These are phyloP conservation scores for Rosa rugosa DNA, from an alignment of 306 rosid species.

Conservation along the genomic window DNA sequence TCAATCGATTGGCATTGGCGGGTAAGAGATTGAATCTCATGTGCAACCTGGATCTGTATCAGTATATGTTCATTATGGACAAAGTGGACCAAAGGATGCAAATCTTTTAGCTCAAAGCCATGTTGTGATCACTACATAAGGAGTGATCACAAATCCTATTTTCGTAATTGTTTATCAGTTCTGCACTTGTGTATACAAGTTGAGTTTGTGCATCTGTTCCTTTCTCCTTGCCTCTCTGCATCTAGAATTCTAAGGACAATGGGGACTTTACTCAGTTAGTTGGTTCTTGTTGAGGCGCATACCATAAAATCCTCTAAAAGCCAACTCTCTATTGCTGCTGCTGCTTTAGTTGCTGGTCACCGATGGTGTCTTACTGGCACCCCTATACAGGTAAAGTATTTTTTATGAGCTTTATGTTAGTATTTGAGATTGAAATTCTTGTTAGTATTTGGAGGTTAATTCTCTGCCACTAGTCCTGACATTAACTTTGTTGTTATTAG, in stretches of 20 bases:
- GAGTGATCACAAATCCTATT: slow-evolving; percentile 26
- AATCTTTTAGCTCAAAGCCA: slow-evolving; percentile 65
- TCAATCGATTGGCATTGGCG: no score
- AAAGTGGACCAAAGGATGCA: slow-evolving; percentile 83
- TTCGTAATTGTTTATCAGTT: background rate
- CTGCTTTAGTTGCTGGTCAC: slow-evolving; percentile 77
- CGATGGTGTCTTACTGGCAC: slow-evolving; percentile 99
- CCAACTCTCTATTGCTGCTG: slow-evolving; percentile 76
- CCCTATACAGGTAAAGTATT: slow-evolving; percentile 77
- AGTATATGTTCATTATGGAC: slow-evolving; percentile 85
- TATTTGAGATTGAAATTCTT: slow-evolving; percentile 11
- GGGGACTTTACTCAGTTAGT: slow-evolving; percentile 80
- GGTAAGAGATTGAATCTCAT: slow-evolving; percentile 37
- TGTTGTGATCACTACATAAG: slow-evolving; percentile 74
- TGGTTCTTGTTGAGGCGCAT: slow-evolving; percentile 99
- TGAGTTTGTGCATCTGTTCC: slow-evolving; percentile 18
- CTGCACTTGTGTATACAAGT: slow-evolving; percentile 16
- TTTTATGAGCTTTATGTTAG: background rate
- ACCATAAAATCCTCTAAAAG: slow-evolving; percentile 88
- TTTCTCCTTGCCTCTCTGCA: slow-evolving; percentile 24
- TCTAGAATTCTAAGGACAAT: slow-evolving; percentile 65
- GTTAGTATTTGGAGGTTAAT: slow-evolving; percentile 17
- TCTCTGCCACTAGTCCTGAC: slow-evolving; percentile 37
- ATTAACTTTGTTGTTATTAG: slow-evolving; percentile 43
- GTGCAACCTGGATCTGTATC: slow-evolving; percentile 71